Conservation (phyloP, 108 stramenopile genomes). For the Skeletonema grethae region DNA sequence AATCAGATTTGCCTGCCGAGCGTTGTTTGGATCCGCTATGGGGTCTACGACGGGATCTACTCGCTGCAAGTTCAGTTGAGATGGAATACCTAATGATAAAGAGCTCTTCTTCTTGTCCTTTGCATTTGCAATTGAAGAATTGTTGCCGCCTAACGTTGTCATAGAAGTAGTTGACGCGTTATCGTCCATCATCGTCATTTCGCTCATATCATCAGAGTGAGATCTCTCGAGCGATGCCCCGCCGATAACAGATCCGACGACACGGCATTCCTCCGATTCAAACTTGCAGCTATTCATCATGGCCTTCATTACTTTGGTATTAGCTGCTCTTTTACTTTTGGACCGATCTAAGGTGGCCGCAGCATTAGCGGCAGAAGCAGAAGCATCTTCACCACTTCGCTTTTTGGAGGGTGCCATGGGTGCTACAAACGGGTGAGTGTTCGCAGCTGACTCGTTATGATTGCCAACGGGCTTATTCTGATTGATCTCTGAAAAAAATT, state of each 20-base stretch:
- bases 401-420: slow-evolving; percentile 2
- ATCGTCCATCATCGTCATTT: slow-evolving; percentile 26
- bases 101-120: not conserved
- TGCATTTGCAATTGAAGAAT: not conserved
- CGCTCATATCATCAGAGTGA: slow-evolving; percentile 39
- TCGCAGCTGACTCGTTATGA: not conserved
- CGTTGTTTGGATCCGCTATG: not conserved
- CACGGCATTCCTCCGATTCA: slow-evolving; percentile 10
- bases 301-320: slow-evolving; percentile 30
- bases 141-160: slow-evolving; percentile 4
- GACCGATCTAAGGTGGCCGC: slow-evolving; percentile 11
- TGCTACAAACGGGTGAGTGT: not conserved
- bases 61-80: not conserved
- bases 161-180: slow-evolving; percentile 13
- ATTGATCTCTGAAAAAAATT: not conserved
- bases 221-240: slow-evolving; percentile 34
- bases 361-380: not conserved
- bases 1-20: not conserved
- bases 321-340: slow-evolving; percentile 14
- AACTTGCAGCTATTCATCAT: slow-evolving; percentile 48
- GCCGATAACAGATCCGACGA: slow-evolving; percentile 38
- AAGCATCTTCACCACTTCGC: not conserved
- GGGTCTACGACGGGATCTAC: slow-evolving; percentile 4
- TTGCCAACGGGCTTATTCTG: not conserved
- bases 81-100: not conserved